Conservation (phyloP, 2,329 filamentous ascomycete species). For the Periconia sp. region DNA sequence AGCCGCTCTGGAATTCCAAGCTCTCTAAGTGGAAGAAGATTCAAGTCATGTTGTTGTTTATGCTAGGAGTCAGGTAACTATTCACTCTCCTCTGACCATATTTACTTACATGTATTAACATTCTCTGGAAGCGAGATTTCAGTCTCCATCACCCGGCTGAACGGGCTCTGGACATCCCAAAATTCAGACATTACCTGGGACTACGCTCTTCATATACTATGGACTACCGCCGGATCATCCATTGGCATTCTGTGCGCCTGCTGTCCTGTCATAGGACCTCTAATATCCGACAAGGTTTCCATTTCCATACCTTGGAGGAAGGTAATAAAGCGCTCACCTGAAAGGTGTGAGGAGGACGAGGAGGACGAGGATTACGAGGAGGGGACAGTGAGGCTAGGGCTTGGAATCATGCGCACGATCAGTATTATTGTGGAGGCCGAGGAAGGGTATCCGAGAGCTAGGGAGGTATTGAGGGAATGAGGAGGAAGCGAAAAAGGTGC, state of each 20-base stretch:
- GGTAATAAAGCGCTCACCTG: background rate
- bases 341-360: too few relatives aligned
- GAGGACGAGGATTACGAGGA: background rate
- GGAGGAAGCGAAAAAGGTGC: background rate
- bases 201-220: background rate
- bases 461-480: too few relatives aligned
- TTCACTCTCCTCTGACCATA: background rate
- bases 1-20: background rate
- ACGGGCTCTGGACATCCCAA: background rate
- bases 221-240: background rate
- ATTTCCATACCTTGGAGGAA: background rate
- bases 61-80: background rate
- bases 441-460: too few relatives aligned
- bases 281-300: background rate
- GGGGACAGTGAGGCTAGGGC: too few relatives aligned
- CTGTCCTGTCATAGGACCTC: background rate
- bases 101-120: background rate
- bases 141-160: background rate
- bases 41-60: background rate
- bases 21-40: background rate
- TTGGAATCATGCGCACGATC: too few relatives aligned
- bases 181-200: background rate
- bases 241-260: background rate
- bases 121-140: background rate
- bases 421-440: too few relatives aligned